Evolutionary conservation across 495 filamentous ascomycete species (phyloP).

Genomic region (Talaromyces adpressus): DNA sequence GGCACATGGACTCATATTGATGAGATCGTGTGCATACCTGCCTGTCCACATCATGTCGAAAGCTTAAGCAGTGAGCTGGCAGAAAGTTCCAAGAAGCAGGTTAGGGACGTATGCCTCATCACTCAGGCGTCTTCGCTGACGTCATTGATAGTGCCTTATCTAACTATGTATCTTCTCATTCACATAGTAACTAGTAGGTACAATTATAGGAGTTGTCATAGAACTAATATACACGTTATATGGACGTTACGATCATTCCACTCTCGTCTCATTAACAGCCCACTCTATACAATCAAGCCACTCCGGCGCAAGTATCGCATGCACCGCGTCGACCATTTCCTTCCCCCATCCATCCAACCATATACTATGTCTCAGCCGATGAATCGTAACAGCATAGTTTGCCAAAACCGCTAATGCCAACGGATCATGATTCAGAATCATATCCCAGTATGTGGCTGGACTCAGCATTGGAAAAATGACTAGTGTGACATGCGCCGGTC

Average conservation of each 20-base stretch:
- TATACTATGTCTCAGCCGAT: constrained; percentile 35
- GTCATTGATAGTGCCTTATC: background rate
- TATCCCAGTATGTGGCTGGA: constrained; percentile 39
- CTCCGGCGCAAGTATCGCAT: background rate
- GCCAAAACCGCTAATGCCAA: constrained; percentile 46
- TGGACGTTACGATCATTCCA: background rate
- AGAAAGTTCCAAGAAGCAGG: background rate
- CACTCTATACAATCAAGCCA: constrained; percentile 7
- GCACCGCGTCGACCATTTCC: constrained; percentile 7
- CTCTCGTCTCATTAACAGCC: background rate
- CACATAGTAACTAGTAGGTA: too few species aligned
- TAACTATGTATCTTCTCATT: background rate
- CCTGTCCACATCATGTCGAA: background rate
- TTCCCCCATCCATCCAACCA: constrained; percentile 40
- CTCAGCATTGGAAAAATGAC: background rate
- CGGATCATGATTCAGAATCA: constrained; percentile 44
- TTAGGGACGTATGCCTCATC: background rate
- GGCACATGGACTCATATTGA: background rate
- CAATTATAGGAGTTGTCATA: background rate
- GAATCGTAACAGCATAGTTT: constrained; percentile 39
- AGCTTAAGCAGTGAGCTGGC: background rate
- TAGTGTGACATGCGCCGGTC: background rate
- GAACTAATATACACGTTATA: background rate
- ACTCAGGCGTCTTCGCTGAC: background rate
- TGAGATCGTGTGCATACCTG: background rate